Base-by-base conservation (phyloP, 139 green algal species). In the Chlamydomonas applanata region DNA sequence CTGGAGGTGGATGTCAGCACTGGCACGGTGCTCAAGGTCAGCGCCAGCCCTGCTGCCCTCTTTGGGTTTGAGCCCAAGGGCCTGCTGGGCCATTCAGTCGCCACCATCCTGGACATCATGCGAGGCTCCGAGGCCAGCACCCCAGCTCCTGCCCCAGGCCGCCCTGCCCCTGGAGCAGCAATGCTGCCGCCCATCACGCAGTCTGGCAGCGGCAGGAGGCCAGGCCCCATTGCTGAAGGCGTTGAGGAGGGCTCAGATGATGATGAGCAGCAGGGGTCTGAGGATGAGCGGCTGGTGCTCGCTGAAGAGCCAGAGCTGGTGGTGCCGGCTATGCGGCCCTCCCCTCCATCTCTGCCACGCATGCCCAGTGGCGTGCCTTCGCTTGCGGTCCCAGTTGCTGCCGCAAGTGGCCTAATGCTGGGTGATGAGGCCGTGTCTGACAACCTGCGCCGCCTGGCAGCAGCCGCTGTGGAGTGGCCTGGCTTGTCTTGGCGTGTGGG, bases 401-500 rank as follows among this genome's bases (percentile, higher is more conserved):
- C 7, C 11, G 40, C n/a, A n/a, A n/a, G 22, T 22, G 9, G 9
- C 20, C 22, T 29, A 14, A 5, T 25, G 22, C 22, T 62, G 53
- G 22, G 20, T 19, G 53, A 32, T 9, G 20, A 11, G 22, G 53
- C 53, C 20, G 53, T 62, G 27, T 24, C 29, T 4, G n/a, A 66
- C n/a, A 66, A n/a, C 20, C 24, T 66, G 25, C n/a, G 11, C 27
- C 59, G 29, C 25, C 25, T 66, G n/a, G 59, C 29, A 27, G 25
- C 59, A 22, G 29, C 11, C 3, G 59, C n/a, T 4, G 5, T 29
- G 9, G 33, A 49, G 32, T n/a, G 20, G 9, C 62, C 62, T 25
- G 62, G 25, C 62, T 3, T 69, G 62, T 69, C 62, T 3, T 69
- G 62, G 62, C 62, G 62, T 13, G 62, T 69, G 62, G 62, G 62